A percentile compares a stretch with the other conserved stretches of the same genome.
These are phyloP conservation scores for Clonostachys byssicola DNA, from an alignment of 2,329 filamentous ascomycete genomes.

Conservation along the genomic window DNA sequence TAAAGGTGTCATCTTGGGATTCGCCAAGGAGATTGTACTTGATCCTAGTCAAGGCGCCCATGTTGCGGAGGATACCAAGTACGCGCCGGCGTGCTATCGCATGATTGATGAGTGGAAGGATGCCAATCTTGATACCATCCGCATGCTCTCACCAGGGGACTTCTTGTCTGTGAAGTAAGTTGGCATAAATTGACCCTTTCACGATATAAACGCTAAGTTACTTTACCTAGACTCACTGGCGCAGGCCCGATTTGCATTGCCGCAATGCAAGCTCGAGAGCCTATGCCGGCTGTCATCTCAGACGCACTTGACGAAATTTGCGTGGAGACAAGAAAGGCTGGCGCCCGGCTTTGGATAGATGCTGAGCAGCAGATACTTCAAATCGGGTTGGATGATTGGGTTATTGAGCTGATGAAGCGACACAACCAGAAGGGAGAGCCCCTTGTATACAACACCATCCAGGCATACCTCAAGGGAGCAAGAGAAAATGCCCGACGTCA, in stretches of 20 bases:
- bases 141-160: constrained; percentile 44
- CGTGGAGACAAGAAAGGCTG: constrained; percentile 61
- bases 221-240: constrained; percentile 53
- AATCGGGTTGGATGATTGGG: constrained; percentile 76
- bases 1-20: constrained; percentile 46
- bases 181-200: background rate
- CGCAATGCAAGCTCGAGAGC: constrained; percentile 56
- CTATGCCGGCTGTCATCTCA: constrained; percentile 60
- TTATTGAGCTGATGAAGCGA: constrained; percentile 44
- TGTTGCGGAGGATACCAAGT: constrained; percentile 11
- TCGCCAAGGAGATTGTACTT: constrained; percentile 43
- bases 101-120: constrained; percentile 1
- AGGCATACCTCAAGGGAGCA: constrained; percentile 32
- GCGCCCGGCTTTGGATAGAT: constrained; percentile 75
- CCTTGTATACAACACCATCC: constrained; percentile 1
- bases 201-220: background rate
- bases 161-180: constrained; percentile 54
- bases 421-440: constrained; percentile 59
- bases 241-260: constrained; percentile 71
- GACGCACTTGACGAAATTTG: constrained; percentile 73
- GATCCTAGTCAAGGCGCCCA: constrained; percentile 7
- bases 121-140: constrained; percentile 36
- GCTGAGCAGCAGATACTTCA: constrained; percentile 81
- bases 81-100: constrained; percentile 20
- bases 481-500: constrained; percentile 34